Evolutionary conservation across 441 rosid genomes (phyloP).

Genomic region (Theobroma grandiflorum): DNA sequence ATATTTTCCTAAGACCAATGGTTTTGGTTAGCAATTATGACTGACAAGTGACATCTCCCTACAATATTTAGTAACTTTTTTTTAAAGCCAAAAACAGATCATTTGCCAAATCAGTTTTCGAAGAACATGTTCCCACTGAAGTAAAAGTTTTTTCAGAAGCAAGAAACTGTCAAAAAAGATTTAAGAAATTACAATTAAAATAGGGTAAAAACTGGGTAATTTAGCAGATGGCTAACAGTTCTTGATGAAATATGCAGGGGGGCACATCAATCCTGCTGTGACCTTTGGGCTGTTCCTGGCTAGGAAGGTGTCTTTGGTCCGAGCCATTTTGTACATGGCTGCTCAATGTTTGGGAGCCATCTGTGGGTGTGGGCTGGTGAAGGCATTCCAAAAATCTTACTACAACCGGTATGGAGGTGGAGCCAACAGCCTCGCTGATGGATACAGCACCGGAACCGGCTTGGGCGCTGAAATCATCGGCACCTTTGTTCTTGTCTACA

Average conservation of each 20-base stretch:
- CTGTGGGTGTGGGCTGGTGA: slow-evolving; percentile 68
- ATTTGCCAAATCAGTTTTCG: background rate
- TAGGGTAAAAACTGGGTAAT: background rate
- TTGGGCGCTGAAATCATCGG: slow-evolving; percentile 71
- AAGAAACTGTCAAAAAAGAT: no score
- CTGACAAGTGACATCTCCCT: no score
- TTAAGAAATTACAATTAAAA: background rate
- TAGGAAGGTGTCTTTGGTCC: slow-evolving; percentile 66
- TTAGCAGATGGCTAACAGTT: background rate
- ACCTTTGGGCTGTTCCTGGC: slow-evolving; percentile 76
- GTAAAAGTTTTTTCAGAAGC: no score
- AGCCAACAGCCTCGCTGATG: slow-evolving; percentile 51
- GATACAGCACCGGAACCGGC: slow-evolving; percentile 67
- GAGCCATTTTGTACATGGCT: slow-evolving; percentile 70
- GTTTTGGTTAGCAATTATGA: background rate
- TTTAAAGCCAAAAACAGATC: background rate
- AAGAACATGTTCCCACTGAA: no score
- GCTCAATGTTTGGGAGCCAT: slow-evolving; percentile 80
- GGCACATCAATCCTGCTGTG: slow-evolving; percentile 79
- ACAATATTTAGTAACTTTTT: no score
- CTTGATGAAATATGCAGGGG: slow-evolving; percentile 44
- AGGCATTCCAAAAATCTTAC: slow-evolving; percentile 57
- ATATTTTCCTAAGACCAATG: background rate
- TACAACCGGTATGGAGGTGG: slow-evolving; percentile 62
- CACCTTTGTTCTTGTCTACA: slow-evolving; percentile 69